Conservation (phyloP, 805 yeast species). For the Maudiozyma bulderi region DNA sequence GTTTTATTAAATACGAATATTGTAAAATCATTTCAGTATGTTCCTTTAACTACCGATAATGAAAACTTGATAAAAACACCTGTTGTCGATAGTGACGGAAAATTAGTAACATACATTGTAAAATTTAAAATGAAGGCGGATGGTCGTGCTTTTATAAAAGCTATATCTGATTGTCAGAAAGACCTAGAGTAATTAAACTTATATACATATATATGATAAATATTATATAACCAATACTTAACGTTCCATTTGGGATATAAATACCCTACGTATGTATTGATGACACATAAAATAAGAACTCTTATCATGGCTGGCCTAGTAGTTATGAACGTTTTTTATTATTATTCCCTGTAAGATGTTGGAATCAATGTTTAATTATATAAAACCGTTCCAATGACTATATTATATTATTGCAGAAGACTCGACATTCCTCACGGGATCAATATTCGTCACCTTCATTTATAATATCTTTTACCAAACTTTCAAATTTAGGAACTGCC, state of each 20-base stretch:
- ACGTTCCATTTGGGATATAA: neutral
- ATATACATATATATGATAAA: neutral
- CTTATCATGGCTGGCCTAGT: too few relatives aligned
- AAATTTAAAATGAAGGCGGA: conserved; percentile 51
- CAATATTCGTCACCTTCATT: neutral
- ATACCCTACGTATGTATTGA: neutral
- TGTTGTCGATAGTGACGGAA: conserved; percentile 44
- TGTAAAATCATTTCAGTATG: conserved; percentile 48
- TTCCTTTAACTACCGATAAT: conserved; percentile 43
- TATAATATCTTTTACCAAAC: neutral
- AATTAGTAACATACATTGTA: conserved; percentile 57
- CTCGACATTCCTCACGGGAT: too few relatives aligned
- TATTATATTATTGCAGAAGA: too few relatives aligned
- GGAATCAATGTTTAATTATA: too few relatives aligned
- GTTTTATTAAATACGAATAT: conserved; percentile 63
- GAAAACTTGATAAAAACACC: conserved; percentile 63
- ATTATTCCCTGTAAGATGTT: too few relatives aligned
- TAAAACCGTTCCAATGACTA: too few relatives aligned
- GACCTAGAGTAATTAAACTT: conserved; percentile 16
- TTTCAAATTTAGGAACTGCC: conserved; percentile 15
- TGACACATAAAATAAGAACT: too few relatives aligned
- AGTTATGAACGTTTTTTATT: too few relatives aligned
- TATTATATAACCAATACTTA: neutral
- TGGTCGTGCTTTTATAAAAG: conserved; percentile 26
- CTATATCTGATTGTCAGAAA: conserved; percentile 26